Base-by-base conservation (phyloP, 441 rosid genomes). In the Theobroma grandiflorum region DNA sequence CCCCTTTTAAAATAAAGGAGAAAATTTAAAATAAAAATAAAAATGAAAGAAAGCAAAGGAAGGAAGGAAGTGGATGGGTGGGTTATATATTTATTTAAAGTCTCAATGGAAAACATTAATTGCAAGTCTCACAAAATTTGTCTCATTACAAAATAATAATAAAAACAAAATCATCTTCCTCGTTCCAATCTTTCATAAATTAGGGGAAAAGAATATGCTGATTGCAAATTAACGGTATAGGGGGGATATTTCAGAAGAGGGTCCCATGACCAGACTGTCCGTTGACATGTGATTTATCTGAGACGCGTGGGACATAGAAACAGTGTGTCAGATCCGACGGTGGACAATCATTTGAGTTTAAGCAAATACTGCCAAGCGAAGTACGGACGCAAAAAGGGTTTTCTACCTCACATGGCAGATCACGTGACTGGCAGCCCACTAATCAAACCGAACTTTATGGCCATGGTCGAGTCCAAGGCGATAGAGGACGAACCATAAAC, bases 381-480 rank as follows among this genome's bases (percentile, higher is more conserved):
- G 75, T 16, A 52, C 59, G 33, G 62, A 18, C 47, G 75, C 42
- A 15, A 11, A 49, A 49, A 47, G 26, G 45, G 45, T 0, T 52
- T 18, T 31, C 47, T 49, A 45, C 15, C 20, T 35, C 78, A 72
- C 82, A 50, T 68, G 82, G 45, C 22, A 49, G n/a, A 57, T 84
- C 89, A 81, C 87, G 84, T 83, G 86, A 58, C 78, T 47, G 78
- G 75, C 77, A 77, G 66, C 76, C 79, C 66, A 59, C 26, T 57
- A 50, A 45, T 62, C 15, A 5, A 68, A 80, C 22, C 74, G 70
- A 80, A 74, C 86, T 84, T 82, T 63, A 57, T 72, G 81, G 79
- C 68, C 72, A 14, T 2, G 79, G 80, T 68, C 71, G 35, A 67
- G 67, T 74, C 86, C 75, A 78, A 79, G 73, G 15, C 76, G 50